These are phyloP conservation scores for Glycine tomentella DNA, from an alignment of 306 rosid species.

Conservation along the genomic window DNA sequence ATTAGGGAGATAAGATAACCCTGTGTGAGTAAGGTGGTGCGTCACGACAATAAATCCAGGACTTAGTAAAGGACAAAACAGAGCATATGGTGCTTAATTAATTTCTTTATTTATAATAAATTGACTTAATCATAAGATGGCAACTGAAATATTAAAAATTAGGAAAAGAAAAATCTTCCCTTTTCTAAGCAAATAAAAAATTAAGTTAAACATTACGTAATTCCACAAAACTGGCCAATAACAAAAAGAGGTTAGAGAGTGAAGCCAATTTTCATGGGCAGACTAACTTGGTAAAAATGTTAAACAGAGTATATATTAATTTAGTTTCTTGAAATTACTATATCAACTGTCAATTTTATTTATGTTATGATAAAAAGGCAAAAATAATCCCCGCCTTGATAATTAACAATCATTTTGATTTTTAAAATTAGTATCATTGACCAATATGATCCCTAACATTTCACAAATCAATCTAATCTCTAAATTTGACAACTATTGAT, in stretches of 20 bases:
- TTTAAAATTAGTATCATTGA: background rate
- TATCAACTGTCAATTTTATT: background rate
- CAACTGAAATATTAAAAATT: background rate
- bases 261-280: background rate
- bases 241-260: background rate
- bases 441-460: background rate
- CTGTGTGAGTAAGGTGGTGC: background rate
- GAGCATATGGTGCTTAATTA: constrained; percentile 1
- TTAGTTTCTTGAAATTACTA: background rate
- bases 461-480: background rate
- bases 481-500: background rate
- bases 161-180: background rate
- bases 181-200: background rate
- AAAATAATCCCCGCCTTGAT: background rate
- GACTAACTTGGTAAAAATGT: background rate
- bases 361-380: background rate
- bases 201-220: background rate
- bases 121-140: constrained; percentile 36
- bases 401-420: background rate
- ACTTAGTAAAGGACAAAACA: constrained; percentile 32
- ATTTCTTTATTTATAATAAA: constrained; percentile 22
- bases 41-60: constrained; percentile 23
- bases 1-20: constrained; percentile 35
- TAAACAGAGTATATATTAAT: background rate
- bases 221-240: background rate